phyloP scores from a whole-genome alignment of 2,329 filamentous ascomycete genomes.

The Teratosphaeriaceae sp. region DNA sequence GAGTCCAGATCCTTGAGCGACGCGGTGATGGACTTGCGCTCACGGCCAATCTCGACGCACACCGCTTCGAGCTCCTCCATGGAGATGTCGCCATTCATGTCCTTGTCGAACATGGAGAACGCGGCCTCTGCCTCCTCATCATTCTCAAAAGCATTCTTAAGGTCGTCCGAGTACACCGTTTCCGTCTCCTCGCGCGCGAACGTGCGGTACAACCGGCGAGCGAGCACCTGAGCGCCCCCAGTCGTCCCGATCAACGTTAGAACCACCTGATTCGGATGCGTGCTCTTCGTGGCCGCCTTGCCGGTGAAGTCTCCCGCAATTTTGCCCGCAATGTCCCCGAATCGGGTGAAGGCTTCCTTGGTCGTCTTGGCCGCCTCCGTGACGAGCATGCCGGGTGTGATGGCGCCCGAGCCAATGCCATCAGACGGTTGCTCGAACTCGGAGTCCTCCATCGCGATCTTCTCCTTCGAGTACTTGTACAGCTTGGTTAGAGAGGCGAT shows the following conservation, averaged over 20 bases:
- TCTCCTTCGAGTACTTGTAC: conserved; percentile 58
- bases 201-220: conserved; percentile 80
- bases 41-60: conserved; percentile 87
- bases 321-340: conserved; percentile 77
- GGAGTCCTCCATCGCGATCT: conserved; percentile 63
- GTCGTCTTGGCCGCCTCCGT: conserved; percentile 66
- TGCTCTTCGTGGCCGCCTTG: conserved; percentile 57
- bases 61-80: conserved; percentile 92
- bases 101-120: conserved; percentile 90
- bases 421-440: conserved; percentile 58
- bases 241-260: conserved; percentile 68
- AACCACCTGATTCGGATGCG: conserved; percentile 78
- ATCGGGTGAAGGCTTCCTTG: conserved; percentile 66
- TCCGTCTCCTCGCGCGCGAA: conserved; percentile 70
- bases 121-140: conserved; percentile 83
- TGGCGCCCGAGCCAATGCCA: conserved; percentile 49
- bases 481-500: conserved; percentile 62
- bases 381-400: conserved; percentile 68
- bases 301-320: conserved; percentile 92
- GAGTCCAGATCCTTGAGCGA: conserved; percentile 93
- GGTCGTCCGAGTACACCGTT: conserved; percentile 69
- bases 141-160: conserved; percentile 71
- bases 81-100: conserved; percentile 92
- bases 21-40: conserved; percentile 91
- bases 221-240: conserved; percentile 71